Percentiles rank a stretch among this genome's conserved stretches.
Evolutionary conservation across 2,329 filamentous ascomycete genomes (phyloP).

Genomic region (Paecilomyces sp.): DNA sequence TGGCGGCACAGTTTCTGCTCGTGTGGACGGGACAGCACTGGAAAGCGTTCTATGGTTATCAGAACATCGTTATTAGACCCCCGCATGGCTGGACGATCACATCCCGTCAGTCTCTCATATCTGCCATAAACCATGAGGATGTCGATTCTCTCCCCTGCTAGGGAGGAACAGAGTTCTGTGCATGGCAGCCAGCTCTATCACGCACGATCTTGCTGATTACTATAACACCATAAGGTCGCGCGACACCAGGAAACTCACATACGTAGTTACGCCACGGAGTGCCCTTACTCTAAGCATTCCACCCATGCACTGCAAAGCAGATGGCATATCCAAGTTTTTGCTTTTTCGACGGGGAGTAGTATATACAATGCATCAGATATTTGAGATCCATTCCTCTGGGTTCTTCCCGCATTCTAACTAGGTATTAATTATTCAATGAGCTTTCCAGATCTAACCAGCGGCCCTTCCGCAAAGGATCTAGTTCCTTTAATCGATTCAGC

Average conservation of each 20-base stretch:
- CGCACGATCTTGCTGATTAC: too few relatives aligned
- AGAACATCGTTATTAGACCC: background rate
- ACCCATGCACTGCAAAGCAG: background rate
- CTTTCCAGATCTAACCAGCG: constrained; percentile 67
- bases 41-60: background rate
- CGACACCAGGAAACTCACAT: background rate
- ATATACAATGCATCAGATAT: background rate
- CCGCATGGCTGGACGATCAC: background rate
- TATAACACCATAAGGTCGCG: background rate
- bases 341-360: background rate
- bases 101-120: background rate
- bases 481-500: constrained; percentile 57
- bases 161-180: too few relatives aligned
- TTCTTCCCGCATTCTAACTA: constrained; percentile 10
- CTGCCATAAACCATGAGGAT: background rate
- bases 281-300: background rate
- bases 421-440: constrained; percentile 18
- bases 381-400: constrained; percentile 1
- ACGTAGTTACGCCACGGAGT: background rate
- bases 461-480: constrained; percentile 68
- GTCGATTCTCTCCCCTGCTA: too few relatives aligned
- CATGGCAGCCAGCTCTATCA: too few relatives aligned
- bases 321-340: background rate
- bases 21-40: background rate
- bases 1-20: background rate